Conservation (phyloP, 495 filamentous ascomycete species). For the Hyphodiscus hymeniophilus region DNA sequence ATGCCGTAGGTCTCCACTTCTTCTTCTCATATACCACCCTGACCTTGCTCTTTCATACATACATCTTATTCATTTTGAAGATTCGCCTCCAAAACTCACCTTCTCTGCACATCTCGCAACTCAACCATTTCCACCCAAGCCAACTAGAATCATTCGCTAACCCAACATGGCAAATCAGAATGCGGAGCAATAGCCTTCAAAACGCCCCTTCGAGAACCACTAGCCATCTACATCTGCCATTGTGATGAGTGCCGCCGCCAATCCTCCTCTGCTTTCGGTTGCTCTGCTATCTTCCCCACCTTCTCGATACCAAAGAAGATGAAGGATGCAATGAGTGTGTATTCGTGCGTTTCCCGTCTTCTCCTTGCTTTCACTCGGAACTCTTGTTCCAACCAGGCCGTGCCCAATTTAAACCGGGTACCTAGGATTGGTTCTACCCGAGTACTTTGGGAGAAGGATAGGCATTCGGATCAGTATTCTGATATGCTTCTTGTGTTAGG, state of each 20-base stretch:
- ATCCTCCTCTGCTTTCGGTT: conserved; percentile 58
- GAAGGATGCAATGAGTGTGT: conserved; percentile 35
- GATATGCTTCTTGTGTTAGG: conserved; percentile 6
- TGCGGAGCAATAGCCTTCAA: conserved; percentile 55
- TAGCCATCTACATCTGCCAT: conserved; percentile 61
- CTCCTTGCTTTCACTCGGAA: neutral
- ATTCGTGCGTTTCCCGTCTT: conserved; percentile 30
- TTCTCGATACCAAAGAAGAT: conserved; percentile 39
- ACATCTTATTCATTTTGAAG: neutral
- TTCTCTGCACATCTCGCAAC: neutral
- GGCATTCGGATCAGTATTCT: neutral
- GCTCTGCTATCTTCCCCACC: conserved; percentile 56
- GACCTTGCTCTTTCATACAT: neutral
- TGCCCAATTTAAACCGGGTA: neutral
- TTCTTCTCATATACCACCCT: no score
- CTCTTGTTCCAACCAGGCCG: no score
- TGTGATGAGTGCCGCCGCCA: conserved; percentile 59
- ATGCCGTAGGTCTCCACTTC: neutral
- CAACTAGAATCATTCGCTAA: neutral
- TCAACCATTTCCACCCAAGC: no score
- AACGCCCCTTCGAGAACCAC: conserved; percentile 46
- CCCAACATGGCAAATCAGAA: conserved; percentile 7
- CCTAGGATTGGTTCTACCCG: no score
- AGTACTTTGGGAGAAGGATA: no score
- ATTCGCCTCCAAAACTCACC: neutral